Evolutionary conservation across 2,329 filamentous ascomycete species (phyloP).

Genomic region (Claviceps monticola): DNA sequence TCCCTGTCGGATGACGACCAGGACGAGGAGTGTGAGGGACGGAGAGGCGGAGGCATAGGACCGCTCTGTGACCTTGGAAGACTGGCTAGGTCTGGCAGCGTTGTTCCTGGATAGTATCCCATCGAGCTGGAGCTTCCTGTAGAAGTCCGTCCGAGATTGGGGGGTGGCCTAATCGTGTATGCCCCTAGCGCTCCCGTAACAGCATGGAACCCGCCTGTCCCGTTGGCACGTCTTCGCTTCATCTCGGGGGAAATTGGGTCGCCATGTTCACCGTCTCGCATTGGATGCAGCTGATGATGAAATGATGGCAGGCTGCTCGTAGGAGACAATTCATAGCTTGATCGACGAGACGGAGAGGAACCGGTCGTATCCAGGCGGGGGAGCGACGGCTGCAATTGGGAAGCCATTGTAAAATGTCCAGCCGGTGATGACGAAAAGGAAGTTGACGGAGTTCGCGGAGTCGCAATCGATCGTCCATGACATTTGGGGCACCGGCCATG

Average conservation of each 20-base stretch:
- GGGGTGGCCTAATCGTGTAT: slow-evolving; percentile 5
- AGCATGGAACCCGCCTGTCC: slow-evolving; percentile 20
- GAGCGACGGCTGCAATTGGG: slow-evolving; percentile 10
- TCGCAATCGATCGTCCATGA: slow-evolving; percentile 51
- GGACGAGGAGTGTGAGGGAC: slow-evolving; percentile 21
- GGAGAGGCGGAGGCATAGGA: slow-evolving; percentile 42
- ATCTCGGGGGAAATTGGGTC: slow-evolving; percentile 33
- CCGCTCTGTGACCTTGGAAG: slow-evolving; percentile 21
- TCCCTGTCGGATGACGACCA: slow-evolving; percentile 18
- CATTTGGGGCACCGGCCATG: slow-evolving; percentile 55
- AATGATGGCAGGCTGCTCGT: slow-evolving; percentile 12
- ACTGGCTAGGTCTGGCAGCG: slow-evolving; percentile 17
- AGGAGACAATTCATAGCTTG: slow-evolving; percentile 15
- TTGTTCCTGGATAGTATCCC: slow-evolving; percentile 13
- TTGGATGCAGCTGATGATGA: slow-evolving; percentile 10
- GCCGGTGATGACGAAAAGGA: slow-evolving; percentile 26
- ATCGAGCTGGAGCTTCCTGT: slow-evolving; percentile 8
- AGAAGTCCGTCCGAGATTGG: slow-evolving; percentile 9
- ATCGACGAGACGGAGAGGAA: slow-evolving; percentile 13
- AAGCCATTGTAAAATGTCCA: slow-evolving; percentile 11
- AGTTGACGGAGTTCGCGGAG: slow-evolving; percentile 44
- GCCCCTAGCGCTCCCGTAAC: slow-evolving; percentile 7
- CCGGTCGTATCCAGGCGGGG: slow-evolving; percentile 13
- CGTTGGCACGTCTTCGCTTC: slow-evolving; percentile 50
- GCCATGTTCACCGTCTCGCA: slow-evolving; percentile 22